phyloP scores from a whole-genome alignment of 768 basidiomycete species.

The Tulasnella sp. region DNA sequence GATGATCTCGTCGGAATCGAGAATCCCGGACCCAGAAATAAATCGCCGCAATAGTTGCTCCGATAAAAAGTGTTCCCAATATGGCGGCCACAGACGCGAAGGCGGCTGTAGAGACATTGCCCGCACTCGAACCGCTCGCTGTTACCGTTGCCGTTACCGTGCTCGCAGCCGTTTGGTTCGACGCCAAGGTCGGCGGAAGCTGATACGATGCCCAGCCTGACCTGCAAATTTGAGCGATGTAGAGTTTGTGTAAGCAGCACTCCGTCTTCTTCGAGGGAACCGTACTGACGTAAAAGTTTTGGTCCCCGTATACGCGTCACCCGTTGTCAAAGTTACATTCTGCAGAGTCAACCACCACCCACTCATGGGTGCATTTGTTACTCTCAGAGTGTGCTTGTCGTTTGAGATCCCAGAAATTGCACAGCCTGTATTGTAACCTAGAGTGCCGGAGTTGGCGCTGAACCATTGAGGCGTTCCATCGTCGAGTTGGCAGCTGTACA shows the following conservation, averaged over 20 bases:
- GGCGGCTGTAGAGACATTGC: not conserved
- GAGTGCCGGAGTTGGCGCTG: not conserved
- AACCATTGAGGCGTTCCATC: conserved; percentile 5
- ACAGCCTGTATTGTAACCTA: not conserved
- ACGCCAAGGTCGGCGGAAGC: not conserved
- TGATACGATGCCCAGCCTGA: not conserved
- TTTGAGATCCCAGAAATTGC: not conserved
- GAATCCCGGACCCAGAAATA: no score
- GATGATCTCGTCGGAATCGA: no score
- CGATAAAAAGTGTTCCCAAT: not conserved
- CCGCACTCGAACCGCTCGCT: no score
- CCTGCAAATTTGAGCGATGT: not conserved
- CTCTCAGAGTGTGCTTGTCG: not conserved
- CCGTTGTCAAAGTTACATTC: not conserved
- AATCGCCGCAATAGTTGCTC: no score
- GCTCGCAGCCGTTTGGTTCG: not conserved
- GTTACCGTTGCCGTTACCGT: not conserved
- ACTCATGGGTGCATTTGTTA: not conserved
- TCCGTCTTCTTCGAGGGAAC: not conserved
- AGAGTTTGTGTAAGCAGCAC: not conserved
- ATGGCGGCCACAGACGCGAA: not conserved
- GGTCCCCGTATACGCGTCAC: not conserved
- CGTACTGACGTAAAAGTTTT: not conserved
- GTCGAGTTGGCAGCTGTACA: not conserved
- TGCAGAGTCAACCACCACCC: not conserved